Conservation (phyloP, 805 yeast genomes). For the Dipodascus geniculatus region DNA sequence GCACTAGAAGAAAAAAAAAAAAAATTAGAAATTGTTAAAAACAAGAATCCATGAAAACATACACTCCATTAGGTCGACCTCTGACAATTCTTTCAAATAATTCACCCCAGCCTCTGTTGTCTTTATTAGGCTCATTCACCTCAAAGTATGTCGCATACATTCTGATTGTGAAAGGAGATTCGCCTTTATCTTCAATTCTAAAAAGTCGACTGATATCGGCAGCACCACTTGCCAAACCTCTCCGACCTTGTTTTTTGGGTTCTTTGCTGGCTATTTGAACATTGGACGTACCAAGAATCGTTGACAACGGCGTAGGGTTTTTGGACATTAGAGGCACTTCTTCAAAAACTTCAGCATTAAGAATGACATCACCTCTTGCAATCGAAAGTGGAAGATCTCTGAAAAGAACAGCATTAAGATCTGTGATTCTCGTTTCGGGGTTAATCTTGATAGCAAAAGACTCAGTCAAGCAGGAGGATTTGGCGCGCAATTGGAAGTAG, state of each 20-base stretch:
- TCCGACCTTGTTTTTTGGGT: conserved; percentile 33
- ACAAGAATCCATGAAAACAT: conserved; percentile 2
- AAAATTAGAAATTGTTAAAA: neutral
- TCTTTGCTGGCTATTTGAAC: neutral
- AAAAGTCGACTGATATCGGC: conserved; percentile 74
- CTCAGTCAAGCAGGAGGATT: conserved; percentile 57
- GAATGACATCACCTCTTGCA: conserved; percentile 51
- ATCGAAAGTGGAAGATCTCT: conserved; percentile 56
- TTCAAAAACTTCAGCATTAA: conserved; percentile 69
- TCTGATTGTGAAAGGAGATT: conserved; percentile 54
- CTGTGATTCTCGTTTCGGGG: conserved; percentile 49
- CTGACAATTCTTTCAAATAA: conserved; percentile 63
- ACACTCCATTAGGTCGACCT: conserved; percentile 55
- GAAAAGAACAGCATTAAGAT: conserved; percentile 68
- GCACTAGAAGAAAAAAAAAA: conserved; percentile 35
- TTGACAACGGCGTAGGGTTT: conserved; percentile 4
- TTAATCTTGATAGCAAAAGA: conserved; percentile 61
- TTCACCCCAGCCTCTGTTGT: conserved; percentile 83
- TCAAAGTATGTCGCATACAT: conserved; percentile 59
- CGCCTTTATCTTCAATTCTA: conserved; percentile 52
- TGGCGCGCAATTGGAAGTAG: conserved; percentile 56
- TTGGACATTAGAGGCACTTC: conserved; percentile 37
- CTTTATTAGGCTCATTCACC: conserved; percentile 29
- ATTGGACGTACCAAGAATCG: neutral
- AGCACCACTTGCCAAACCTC: conserved; percentile 84